Conservation (phyloP, 176 grass and related monocot genomes). For the Hsuehochloa calcarea region DNA sequence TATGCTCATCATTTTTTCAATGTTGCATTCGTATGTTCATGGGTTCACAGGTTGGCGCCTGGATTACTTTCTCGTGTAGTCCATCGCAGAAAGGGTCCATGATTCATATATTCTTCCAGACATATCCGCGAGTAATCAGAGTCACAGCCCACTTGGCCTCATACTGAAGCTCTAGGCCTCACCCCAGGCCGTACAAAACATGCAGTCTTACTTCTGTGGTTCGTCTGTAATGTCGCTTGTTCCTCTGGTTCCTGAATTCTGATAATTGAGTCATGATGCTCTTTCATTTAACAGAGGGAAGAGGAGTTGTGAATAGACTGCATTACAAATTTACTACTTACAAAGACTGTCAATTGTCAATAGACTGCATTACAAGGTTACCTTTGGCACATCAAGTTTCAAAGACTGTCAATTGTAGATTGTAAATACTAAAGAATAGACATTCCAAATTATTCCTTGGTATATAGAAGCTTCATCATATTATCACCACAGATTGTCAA, state of each 20-base stretch:
- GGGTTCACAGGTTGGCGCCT: too few species aligned
- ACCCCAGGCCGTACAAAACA: not conserved
- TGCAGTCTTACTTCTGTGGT: not conserved
- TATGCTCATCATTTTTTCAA: not conserved
- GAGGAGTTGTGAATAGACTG: not conserved
- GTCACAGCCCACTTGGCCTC: conserved; percentile 67
- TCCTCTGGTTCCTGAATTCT: not conserved
- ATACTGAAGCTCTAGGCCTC: conserved; percentile 49
- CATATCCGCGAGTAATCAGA: conserved; percentile 60
- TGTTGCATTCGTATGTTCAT: not conserved
- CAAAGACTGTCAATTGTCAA: too few species aligned
- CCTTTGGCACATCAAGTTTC: not conserved
- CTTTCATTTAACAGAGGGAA: not conserved
- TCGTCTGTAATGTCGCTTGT: not conserved
- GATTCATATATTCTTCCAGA: conserved; percentile 66
- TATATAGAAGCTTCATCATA: not conserved
- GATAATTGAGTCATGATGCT: not conserved
- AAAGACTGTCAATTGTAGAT: not conserved
- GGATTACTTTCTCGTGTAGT: conserved; percentile 9
- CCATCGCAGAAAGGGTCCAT: conserved; percentile 40
- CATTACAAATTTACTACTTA: not conserved
- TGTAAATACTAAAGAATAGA: not conserved
- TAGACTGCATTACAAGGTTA: too few species aligned
- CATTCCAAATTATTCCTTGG: not conserved
- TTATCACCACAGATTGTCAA: not conserved